phyloP scores from a whole-genome alignment of 1,139 yeast species.

The Scheffersomyces quercinus region DNA sequence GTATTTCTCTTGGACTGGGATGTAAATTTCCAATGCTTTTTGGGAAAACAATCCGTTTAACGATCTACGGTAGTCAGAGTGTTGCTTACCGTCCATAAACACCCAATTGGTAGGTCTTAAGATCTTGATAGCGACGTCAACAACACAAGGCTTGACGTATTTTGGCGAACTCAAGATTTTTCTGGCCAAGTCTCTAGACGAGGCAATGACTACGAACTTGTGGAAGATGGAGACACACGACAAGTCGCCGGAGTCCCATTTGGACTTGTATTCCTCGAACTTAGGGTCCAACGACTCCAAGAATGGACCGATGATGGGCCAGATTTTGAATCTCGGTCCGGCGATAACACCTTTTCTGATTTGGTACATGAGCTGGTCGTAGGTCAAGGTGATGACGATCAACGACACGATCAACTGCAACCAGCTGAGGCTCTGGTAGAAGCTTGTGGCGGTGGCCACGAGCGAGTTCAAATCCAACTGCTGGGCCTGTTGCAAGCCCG shows the following conservation, averaged over 20 bases:
- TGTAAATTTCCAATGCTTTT: slow-evolving; percentile 76
- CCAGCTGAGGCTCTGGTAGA: slow-evolving; percentile 27
- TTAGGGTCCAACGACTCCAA: slow-evolving; percentile 95
- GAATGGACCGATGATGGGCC: slow-evolving; percentile 97
- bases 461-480: slow-evolving; percentile 4
- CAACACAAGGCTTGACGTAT: slow-evolving; percentile 95
- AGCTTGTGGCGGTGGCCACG: slow-evolving; percentile 4
- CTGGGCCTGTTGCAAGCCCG: slow-evolving; percentile 8
- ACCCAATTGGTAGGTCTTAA: slow-evolving; percentile 97
- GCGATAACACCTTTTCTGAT: slow-evolving; percentile 82
- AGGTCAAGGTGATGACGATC: slow-evolving; percentile 54
- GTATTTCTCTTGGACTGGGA: slow-evolving; percentile 79
- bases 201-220: slow-evolving; percentile 94
- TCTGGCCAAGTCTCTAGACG: slow-evolving; percentile 86
- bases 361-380: slow-evolving; percentile 82
- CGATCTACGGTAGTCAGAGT: slow-evolving; percentile 87
- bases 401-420: slow-evolving; percentile 54
- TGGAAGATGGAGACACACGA: slow-evolving; percentile 97
- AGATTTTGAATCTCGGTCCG: slow-evolving; percentile 81
- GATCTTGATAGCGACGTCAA: slow-evolving; percentile 91
- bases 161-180: slow-evolving; percentile 83
- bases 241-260: slow-evolving; percentile 93
- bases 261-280: slow-evolving; percentile 87
- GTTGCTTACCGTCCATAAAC: slow-evolving; percentile 92
- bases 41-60: slow-evolving; percentile 87